phyloP scores from a whole-genome alignment of 345 rosid species.

The Syzygium jambos region DNA sequence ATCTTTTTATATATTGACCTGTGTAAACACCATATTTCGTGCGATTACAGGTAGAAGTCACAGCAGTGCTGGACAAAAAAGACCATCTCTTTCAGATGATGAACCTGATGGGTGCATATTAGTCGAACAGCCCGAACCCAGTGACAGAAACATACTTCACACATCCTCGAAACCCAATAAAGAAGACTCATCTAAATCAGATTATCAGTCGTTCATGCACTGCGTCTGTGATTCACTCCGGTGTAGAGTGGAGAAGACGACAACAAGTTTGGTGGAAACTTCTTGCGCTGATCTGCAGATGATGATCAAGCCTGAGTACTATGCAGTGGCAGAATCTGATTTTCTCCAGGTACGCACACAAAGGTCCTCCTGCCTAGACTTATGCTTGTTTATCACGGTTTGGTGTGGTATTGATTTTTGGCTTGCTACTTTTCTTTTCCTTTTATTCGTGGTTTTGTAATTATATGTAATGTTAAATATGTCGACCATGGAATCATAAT shows the following conservation, averaged over 20 bases:
- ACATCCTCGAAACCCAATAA: neutral
- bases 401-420: neutral
- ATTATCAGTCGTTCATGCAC: neutral
- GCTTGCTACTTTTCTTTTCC: neutral
- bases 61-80: neutral
- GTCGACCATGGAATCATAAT: neutral
- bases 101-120: neutral
- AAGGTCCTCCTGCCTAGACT: neutral
- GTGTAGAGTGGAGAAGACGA: neutral
- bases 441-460: neutral
- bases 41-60: neutral
- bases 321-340: neutral
- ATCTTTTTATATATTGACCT: neutral
- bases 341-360: neutral
- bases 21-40: neutral
- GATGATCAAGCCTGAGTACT: neutral
- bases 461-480: neutral
- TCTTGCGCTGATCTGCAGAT: neutral
- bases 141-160: neutral
- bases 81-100: neutral
- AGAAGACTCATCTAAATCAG: neutral
- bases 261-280: neutral
- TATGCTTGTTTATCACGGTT: neutral
- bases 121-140: neutral
- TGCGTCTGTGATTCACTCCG: neutral